phyloP scores from a whole-genome alignment of 352 stramenopile species.

The Phytopythium helicoides region DNA sequence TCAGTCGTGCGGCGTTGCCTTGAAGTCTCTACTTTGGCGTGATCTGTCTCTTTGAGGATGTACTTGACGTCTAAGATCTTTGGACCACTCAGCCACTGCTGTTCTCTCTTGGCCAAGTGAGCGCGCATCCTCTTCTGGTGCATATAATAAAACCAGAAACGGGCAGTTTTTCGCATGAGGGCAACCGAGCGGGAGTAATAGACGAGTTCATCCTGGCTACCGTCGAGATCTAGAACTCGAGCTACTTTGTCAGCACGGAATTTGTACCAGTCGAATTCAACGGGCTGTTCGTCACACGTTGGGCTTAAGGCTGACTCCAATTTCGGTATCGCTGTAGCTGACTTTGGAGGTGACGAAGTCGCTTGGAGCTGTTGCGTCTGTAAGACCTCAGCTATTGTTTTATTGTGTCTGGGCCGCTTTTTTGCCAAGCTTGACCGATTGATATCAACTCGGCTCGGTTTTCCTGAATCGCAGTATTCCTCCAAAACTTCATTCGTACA shows the following conservation, averaged over 20 bases:
- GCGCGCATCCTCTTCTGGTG: constrained; percentile 16
- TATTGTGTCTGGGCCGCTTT: background rate
- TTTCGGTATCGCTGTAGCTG: too few species aligned
- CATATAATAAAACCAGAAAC: constrained; percentile 38
- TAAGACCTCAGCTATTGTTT: background rate
- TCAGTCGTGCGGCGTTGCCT: constrained; percentile 11
- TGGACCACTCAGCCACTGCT: constrained; percentile 13
- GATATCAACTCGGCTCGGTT: too few species aligned
- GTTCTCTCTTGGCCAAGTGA: background rate
- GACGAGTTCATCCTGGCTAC: constrained; percentile 28
- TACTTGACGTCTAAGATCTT: constrained; percentile 29
- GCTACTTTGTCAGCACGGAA: constrained; percentile 21
- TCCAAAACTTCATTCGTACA: background rate
- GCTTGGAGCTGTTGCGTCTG: background rate
- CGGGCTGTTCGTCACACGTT: background rate
- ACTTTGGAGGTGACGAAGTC: background rate
- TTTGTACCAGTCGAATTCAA: constrained; percentile 27
- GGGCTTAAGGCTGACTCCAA: too few species aligned
- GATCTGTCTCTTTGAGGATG: constrained; percentile 11
- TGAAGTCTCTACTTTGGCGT: constrained; percentile 2
- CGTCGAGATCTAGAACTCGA: background rate
- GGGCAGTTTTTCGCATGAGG: constrained; percentile 44
- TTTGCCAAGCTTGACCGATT: too few species aligned
- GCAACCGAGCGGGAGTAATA: constrained; percentile 49
- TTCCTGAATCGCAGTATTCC: too few species aligned